Evolutionary conservation across 2,329 filamentous ascomycete species (phyloP).

Genomic region (Cladosporium sp.): DNA sequence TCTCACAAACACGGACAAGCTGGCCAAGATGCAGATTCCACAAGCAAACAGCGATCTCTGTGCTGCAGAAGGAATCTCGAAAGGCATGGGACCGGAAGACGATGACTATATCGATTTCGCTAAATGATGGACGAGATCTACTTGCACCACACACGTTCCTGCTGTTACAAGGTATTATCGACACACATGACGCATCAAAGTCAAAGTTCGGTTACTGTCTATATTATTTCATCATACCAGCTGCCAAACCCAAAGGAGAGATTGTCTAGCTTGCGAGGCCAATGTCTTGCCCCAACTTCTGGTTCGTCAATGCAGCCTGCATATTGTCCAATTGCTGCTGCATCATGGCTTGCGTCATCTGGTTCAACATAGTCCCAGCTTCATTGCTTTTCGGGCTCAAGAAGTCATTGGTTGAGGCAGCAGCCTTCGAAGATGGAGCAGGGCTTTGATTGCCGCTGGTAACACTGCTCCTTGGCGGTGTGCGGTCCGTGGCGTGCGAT

Average conservation of each 20-base stretch:
- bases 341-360: slow-evolving; percentile 25
- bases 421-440: background rate
- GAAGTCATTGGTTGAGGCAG: slow-evolving; percentile 16
- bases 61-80: slow-evolving; percentile 42
- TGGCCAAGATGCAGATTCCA: slow-evolving; percentile 43
- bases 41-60: slow-evolving; percentile 46
- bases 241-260: background rate
- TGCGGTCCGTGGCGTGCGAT: background rate
- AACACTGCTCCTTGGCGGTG: background rate
- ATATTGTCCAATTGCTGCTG: slow-evolving; percentile 28
- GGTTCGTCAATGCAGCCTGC: slow-evolving; percentile 26
- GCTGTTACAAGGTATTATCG: background rate
- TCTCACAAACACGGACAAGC: slow-evolving; percentile 44
- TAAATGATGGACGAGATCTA: background rate
- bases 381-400: slow-evolving; percentile 23
- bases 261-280: slow-evolving; percentile 19
- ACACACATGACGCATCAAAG: no score
- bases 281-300: slow-evolving; percentile 14
- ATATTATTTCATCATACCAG: no score
- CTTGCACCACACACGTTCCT: background rate
- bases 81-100: slow-evolving; percentile 49
- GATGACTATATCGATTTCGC: slow-evolving; percentile 29
- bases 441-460: background rate
- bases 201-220: no score
- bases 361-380: slow-evolving; percentile 11